A percentile compares a stretch with the other conserved stretches of the same genome.
Conservation (phyloP, 169 alveolate species). For the Eimeria sp. region DNA sequence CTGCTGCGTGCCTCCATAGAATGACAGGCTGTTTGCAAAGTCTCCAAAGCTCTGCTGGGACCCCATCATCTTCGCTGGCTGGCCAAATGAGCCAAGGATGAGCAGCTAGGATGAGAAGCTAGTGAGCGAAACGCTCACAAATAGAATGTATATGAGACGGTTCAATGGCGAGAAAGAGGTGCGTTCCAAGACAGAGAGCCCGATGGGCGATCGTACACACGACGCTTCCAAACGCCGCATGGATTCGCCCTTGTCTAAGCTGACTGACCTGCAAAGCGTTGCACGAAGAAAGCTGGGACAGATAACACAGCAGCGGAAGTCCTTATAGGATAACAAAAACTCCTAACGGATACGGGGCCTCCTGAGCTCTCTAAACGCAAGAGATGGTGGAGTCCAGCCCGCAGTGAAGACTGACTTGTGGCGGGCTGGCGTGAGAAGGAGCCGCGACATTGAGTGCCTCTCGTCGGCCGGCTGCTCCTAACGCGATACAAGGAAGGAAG, state of each 20-base stretch:
- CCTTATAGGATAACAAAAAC: slow-evolving; percentile 51
- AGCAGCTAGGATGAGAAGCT: not conserved
- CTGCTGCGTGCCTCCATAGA: slow-evolving; percentile 75
- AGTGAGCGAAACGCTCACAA: not conserved
- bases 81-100: not conserved
- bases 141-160: not conserved
- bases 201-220: slow-evolving; percentile 26
- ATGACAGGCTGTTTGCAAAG: slow-evolving; percentile 75
- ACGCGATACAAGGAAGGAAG: not conserved
- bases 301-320: slow-evolving; percentile 21
- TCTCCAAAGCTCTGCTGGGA: slow-evolving; percentile 77
- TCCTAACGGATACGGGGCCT: slow-evolving; percentile 37
- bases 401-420: slow-evolving; percentile 25
- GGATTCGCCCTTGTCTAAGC: slow-evolving; percentile 28
- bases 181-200: slow-evolving; percentile 31
- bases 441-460: not conserved
- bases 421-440: slow-evolving; percentile 46
- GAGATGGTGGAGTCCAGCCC: slow-evolving; percentile 15
- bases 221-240: slow-evolving; percentile 30
- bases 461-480: not conserved
- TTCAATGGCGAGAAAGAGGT: not conserved
- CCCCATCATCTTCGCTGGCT: slow-evolving; percentile 58
- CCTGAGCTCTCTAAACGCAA: not conserved
- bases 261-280: slow-evolving; percentile 39
- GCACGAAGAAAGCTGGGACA: not conserved